Evolutionary conservation across 2,329 filamentous ascomycete species (phyloP).

Genomic region (Endothia cerciana): DNA sequence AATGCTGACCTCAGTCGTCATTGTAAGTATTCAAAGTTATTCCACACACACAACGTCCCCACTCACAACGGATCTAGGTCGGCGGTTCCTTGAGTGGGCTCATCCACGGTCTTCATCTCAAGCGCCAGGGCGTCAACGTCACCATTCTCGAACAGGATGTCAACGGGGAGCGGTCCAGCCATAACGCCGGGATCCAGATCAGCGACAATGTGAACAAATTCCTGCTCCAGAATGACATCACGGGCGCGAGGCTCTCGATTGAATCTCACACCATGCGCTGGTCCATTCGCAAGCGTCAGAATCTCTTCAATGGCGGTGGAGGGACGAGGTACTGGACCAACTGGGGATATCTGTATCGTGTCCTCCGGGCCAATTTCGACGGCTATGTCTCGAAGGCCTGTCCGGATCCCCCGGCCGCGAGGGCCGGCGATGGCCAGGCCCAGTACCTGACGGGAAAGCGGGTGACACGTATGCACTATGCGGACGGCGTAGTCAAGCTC

Average conservation of each 20-base stretch:
- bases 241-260: slow-evolving; percentile 32
- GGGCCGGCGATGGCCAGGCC: slow-evolving; percentile 31
- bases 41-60: neutral
- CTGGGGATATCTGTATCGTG: slow-evolving; percentile 46
- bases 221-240: slow-evolving; percentile 40
- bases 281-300: slow-evolving; percentile 27
- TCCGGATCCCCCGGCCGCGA: slow-evolving; percentile 30
- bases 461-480: slow-evolving; percentile 31
- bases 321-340: slow-evolving; percentile 42
- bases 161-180: slow-evolving; percentile 40
- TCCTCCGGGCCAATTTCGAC: slow-evolving; percentile 46
- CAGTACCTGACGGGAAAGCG: slow-evolving; percentile 33
- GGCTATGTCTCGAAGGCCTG: slow-evolving; percentile 35
- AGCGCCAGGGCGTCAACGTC: slow-evolving; percentile 40
- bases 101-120: slow-evolving; percentile 39
- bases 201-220: slow-evolving; percentile 40
- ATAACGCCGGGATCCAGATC: slow-evolving; percentile 46
- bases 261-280: slow-evolving; percentile 22
- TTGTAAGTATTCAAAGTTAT: neutral
- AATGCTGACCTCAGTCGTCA: slow-evolving; percentile 6
- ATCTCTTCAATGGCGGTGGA: slow-evolving; percentile 25
- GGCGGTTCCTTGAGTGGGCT: slow-evolving; percentile 43
- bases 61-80: slow-evolving; percentile 31
- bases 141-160: slow-evolving; percentile 45
- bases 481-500: slow-evolving; percentile 29